Conservation (phyloP, 1,139 yeast genomes). For the Insectozyma bohioensis region DNA sequence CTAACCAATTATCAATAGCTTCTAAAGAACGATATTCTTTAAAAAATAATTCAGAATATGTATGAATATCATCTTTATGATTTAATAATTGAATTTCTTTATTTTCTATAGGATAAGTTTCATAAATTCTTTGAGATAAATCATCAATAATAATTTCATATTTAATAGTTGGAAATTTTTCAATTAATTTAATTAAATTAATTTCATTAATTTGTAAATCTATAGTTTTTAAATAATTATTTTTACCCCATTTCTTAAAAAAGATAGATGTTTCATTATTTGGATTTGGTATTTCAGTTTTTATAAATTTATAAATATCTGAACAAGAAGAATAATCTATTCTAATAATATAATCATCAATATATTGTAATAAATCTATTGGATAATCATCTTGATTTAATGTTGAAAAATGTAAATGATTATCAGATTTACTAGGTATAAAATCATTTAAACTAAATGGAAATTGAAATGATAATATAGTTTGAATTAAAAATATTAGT, state of each 20-base stretch:
- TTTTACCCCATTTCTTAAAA: conserved; percentile 34
- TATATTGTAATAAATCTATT: conserved; percentile 50
- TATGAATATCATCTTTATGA: conserved; percentile 19
- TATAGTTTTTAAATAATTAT: conserved; percentile 22
- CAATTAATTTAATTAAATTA: conserved; percentile 22
- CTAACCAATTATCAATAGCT: conserved; percentile 73
- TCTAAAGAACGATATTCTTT: conserved; percentile 67
- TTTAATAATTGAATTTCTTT: conserved; percentile 16
- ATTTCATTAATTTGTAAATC: conserved; percentile 35
- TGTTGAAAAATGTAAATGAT: conserved; percentile 17
- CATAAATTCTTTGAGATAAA: conserved; percentile 54
- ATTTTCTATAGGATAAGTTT: conserved; percentile 46
- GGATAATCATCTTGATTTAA: conserved; percentile 34
- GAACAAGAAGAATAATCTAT: conserved; percentile 20
- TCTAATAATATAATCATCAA: conserved; percentile 53
- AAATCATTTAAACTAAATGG: conserved; percentile 11
- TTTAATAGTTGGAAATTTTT: conserved; percentile 21
- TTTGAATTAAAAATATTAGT: conserved; percentile 2
- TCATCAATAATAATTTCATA: conserved; percentile 51
- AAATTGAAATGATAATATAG: conserved; percentile 9
- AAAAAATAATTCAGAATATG: conserved; percentile 54
- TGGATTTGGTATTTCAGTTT: conserved; percentile 2
- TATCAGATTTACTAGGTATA: neutral
- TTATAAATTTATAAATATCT: conserved; percentile 22
- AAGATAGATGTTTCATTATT: conserved; percentile 9